These are phyloP conservation scores for Ceratobasidium theobromae DNA, from an alignment of 1,284 basidiomycete genomes.

Conservation along the genomic window DNA sequence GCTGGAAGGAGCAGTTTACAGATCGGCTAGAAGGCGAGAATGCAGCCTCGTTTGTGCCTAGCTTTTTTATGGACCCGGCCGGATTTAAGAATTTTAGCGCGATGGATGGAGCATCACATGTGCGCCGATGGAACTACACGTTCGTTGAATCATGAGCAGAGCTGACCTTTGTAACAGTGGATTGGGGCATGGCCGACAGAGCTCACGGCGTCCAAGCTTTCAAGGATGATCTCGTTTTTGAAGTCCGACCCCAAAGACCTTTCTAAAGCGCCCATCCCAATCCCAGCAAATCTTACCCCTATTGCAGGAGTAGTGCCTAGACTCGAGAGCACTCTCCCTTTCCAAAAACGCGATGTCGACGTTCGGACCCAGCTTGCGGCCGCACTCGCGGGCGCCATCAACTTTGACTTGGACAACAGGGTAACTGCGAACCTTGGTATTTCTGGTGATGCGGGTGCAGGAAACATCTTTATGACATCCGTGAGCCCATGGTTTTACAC, in stretches of 20 bases:
- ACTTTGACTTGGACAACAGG: conserved; percentile 15
- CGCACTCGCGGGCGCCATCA: conserved; percentile 24
- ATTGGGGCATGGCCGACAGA: conserved; percentile 48
- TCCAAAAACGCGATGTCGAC: neutral
- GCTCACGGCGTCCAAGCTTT: conserved; percentile 17
- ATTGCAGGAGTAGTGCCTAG: conserved; percentile 16
- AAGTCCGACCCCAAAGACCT: conserved; percentile 10
- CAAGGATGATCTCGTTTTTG: conserved; percentile 23
- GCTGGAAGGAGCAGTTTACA: conserved; percentile 34
- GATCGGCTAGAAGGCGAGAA: conserved; percentile 11
- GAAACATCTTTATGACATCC: conserved; percentile 47
- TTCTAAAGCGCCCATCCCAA: conserved; percentile 14
- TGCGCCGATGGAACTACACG: too few relatives aligned
- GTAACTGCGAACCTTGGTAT: conserved; percentile 14
- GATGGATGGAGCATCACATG: conserved; percentile 48
- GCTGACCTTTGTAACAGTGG: conserved; percentile 45
- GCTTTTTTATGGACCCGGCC: conserved; percentile 43
- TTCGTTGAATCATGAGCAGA: too few relatives aligned
- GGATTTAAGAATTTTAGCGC: conserved; percentile 42
- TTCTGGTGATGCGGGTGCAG: conserved; percentile 1
- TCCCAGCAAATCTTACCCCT: conserved; percentile 13
- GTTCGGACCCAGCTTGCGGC: conserved; percentile 6
- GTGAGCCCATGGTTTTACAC: conserved; percentile 81
- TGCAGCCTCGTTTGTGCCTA: conserved; percentile 43
- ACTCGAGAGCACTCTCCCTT: neutral